Evolutionary conservation across 208 protist species (phyloP).

Genomic region (Leishmania guyanensis): DNA sequence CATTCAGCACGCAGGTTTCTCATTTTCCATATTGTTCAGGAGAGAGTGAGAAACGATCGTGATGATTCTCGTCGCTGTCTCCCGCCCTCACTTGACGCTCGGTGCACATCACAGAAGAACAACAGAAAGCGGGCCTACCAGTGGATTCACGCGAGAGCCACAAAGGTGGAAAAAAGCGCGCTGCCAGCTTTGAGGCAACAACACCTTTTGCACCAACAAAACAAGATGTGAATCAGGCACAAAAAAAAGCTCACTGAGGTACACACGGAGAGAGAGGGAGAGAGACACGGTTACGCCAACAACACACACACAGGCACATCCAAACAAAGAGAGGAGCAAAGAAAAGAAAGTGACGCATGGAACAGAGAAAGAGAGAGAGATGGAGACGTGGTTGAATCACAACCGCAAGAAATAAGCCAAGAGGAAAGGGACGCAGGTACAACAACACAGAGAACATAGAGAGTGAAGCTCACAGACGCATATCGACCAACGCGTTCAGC

Average conservation of each 20-base stretch:
- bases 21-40: not conserved
- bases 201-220: not conserved
- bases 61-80: not conserved
- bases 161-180: too few relatives aligned
- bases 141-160: not conserved
- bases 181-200: too few relatives aligned
- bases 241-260: not conserved
- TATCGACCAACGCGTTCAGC: too few relatives aligned
- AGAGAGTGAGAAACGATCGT: not conserved
- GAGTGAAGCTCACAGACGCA: too few relatives aligned
- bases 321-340: not conserved
- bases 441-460: too few relatives aligned
- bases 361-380: too few relatives aligned
- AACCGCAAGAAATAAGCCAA: too few relatives aligned
- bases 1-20: not conserved
- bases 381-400: too few relatives aligned
- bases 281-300: not conserved
- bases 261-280: slow-evolving; percentile 1
- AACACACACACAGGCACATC: not conserved
- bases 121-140: not conserved
- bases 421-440: too few relatives aligned
- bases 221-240: not conserved
- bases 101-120: not conserved
- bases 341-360: too few relatives aligned
- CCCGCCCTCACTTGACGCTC: not conserved